Evolutionary conservation across 768 basidiomycete species (phyloP).

Genomic region (Suillus ampliporus): DNA sequence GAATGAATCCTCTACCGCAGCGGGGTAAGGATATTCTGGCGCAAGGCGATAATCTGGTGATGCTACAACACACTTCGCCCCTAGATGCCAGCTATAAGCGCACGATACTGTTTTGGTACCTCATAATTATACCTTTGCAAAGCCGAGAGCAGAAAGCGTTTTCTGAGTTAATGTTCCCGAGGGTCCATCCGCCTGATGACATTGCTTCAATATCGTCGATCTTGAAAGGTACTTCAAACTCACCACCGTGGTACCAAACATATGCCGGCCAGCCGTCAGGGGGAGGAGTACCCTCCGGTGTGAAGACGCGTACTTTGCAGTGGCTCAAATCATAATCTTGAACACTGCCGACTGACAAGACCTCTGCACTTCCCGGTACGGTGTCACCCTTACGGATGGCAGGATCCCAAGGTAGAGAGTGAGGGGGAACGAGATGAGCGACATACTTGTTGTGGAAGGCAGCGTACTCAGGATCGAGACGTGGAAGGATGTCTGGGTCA

Average conservation of each 20-base stretch:
- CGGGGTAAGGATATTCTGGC: constrained; percentile 40
- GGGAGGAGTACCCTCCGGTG: constrained; percentile 56
- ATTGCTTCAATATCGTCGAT: not conserved
- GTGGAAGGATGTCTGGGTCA: constrained; percentile 61
- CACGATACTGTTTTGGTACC: not conserved
- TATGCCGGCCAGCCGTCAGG: constrained; percentile 71
- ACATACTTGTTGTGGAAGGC: constrained; percentile 62
- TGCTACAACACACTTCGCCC: constrained; percentile 39
- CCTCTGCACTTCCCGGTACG: constrained; percentile 61
- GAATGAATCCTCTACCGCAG: constrained; percentile 37
- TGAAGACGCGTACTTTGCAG: constrained; percentile 66
- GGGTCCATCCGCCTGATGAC: constrained; percentile 71
- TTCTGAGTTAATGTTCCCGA: constrained; percentile 68
- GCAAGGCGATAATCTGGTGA: constrained; percentile 41
- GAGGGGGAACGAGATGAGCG: constrained; percentile 51
- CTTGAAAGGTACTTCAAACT: constrained; percentile 17
- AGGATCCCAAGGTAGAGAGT: constrained; percentile 68
- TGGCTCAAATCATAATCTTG: constrained; percentile 58
- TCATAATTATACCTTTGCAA: constrained; percentile 29
- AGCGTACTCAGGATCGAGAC: constrained; percentile 71
- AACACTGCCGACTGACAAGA: constrained; percentile 59
- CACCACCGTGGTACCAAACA: constrained; percentile 78
- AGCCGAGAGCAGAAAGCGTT: constrained; percentile 54
- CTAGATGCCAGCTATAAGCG: constrained; percentile 17
- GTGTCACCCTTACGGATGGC: constrained; percentile 54